Evolutionary conservation across 208 protist species (phyloP), one percentile per base, ranked within the genome.

Genomic region (Angomonas deanei): DNA sequence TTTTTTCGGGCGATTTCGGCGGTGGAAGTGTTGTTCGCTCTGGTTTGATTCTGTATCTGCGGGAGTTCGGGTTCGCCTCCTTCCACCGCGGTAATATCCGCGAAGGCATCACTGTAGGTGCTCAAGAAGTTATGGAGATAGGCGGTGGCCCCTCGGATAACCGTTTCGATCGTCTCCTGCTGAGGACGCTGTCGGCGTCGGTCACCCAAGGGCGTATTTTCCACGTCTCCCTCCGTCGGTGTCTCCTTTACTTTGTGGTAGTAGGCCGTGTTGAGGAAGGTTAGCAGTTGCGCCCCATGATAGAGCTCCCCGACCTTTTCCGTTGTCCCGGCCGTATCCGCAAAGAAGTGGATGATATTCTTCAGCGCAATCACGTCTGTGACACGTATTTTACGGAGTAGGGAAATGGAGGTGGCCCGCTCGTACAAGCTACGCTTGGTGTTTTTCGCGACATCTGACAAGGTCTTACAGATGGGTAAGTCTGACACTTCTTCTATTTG

Each of bases 301-400:
- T 19, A 50, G 17, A 50, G 42, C 19, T 3, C 17, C 42, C 17
- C 42, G 17, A 50, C 42, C 42, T 10, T 50, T 5, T 19, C 42
- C 42, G 13, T 19, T 23, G 13, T n/a, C 42, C 4, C 8, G 17
- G 3, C 23, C 3, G 23, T 13, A 5, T 10, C 13, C 17, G 42
- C 23, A 19, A 26, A 30, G n/a, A 48, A 24, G 8, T 49, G 33
- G 5, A 26, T 24, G n/a, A 69, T 28, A 27, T 42, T 47, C 62
- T 42, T 56, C 3, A 62, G 50, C 39, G 38, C 0, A 15, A 62
- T 54, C 17, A n/a, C 33, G 13, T 58, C 50, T 30, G 49, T 36
- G 15, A 36, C 57, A n/a, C 48, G 34, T 1, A 73, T 47, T 11
- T 8, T 8, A 4, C 27, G 23, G 6, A 56, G 23, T 28, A 56